Evolutionary conservation across 2,329 filamentous ascomycete species (phyloP).

Genomic region (Drechslera avenae): DNA sequence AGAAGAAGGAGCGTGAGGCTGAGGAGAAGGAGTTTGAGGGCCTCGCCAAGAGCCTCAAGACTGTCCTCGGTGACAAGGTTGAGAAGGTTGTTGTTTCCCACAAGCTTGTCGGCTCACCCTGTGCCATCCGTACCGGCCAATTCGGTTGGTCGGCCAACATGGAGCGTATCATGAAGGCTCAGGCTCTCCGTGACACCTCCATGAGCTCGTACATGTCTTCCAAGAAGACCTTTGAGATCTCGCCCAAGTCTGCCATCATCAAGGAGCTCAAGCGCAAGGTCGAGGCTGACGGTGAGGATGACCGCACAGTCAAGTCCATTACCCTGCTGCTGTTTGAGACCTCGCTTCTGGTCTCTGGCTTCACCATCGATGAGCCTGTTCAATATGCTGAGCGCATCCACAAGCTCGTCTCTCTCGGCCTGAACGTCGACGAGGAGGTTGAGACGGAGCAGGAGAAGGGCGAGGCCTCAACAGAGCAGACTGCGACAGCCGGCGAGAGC

Average conservation of each 20-base stretch:
- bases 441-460: constrained; percentile 69
- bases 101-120: constrained; percentile 93
- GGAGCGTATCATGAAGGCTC: constrained; percentile 99
- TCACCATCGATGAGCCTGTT: constrained; percentile 99
- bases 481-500: constrained; percentile 77
- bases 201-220: constrained; percentile 99
- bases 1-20: constrained; percentile 93
- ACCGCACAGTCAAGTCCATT: constrained; percentile 99
- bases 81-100: constrained; percentile 99
- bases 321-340: constrained; percentile 99
- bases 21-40: constrained; percentile 98
- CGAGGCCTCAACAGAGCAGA: constrained; percentile 58
- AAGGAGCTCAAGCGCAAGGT: constrained; percentile 99
- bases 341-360: constrained; percentile 95
- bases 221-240: constrained; percentile 99
- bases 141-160: constrained; percentile 99
- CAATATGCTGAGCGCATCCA: constrained; percentile 99
- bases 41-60: constrained; percentile 97
- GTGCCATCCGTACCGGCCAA: constrained; percentile 98
- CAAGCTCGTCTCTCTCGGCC: constrained; percentile 96
- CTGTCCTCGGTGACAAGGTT: constrained; percentile 98
- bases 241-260: constrained; percentile 96
- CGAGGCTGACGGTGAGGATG: constrained; percentile 94
- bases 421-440: constrained; percentile 95
- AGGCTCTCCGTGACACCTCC: constrained; percentile 98